phyloP scores from a whole-genome alignment of 2,329 filamentous ascomycete species.

The Amylocarpus encephaloides region DNA sequence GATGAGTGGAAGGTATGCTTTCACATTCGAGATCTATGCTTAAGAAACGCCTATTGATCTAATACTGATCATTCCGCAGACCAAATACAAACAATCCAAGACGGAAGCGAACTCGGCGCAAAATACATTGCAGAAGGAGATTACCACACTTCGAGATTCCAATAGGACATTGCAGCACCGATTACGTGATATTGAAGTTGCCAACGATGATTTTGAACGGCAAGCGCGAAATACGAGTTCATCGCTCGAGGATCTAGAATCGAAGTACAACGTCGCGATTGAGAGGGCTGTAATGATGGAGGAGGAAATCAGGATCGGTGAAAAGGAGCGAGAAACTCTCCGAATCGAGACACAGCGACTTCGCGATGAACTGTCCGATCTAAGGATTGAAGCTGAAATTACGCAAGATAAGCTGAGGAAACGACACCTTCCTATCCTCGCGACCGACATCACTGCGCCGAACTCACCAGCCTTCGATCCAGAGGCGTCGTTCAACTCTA shows the following conservation, averaged over 20 bases:
- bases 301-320: slow-evolving; percentile 84
- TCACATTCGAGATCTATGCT: background rate
- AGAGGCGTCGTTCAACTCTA: slow-evolving; percentile 63
- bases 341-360: slow-evolving; percentile 87
- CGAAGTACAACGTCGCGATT: slow-evolving; percentile 91
- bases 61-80: slow-evolving; percentile 41
- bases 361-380: slow-evolving; percentile 83
- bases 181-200: slow-evolving; percentile 91
- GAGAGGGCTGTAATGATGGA: slow-evolving; percentile 90
- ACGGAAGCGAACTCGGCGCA: slow-evolving; percentile 79
- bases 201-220: slow-evolving; percentile 96
- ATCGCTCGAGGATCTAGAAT: slow-evolving; percentile 92
- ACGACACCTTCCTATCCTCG: slow-evolving; percentile 53
- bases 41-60: slow-evolving; percentile 1
- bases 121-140: slow-evolving; percentile 85
- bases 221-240: slow-evolving; percentile 94
- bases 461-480: slow-evolving; percentile 68
- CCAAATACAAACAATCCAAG: slow-evolving; percentile 95
- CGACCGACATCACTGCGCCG: slow-evolving; percentile 55
- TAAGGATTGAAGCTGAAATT: slow-evolving; percentile 93
- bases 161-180: slow-evolving; percentile 77
- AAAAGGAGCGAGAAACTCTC: slow-evolving; percentile 83
- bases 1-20: slow-evolving; percentile 94
- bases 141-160: slow-evolving; percentile 79
- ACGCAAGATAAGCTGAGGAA: slow-evolving; percentile 88